Base-by-base conservation (phyloP, 768 basidiomycete genomes). In the Tricholoma bakamatsutake region DNA sequence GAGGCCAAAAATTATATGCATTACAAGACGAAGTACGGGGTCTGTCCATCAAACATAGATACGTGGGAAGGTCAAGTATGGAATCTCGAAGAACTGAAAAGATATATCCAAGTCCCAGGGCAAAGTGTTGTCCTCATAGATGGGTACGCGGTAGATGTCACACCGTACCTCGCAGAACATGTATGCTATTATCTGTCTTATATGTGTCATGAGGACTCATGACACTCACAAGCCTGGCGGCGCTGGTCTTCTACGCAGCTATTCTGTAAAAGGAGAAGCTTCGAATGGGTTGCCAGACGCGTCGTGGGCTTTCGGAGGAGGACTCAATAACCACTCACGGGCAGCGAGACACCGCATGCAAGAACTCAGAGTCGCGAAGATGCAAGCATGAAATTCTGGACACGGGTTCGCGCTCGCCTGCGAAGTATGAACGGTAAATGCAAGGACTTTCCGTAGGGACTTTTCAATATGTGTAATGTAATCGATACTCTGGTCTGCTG, bases 281-380 rank as follows among this genome's bases (percentile, higher is more conserved):
- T 6, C 42, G 57, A 60, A 50, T 37, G 17, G 34, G 2, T 67
- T 72, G 68, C 69, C 67, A 54, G 76, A 84, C 47, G 83, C 84
- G 0, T 77, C 77, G 5, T 80, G 80, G 76, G 84, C 87, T 0
- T 90, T 87, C 70, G 74, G 78, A 54, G 87, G 87, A 13, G 87
- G 87, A 12, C 69, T 88, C 62, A 92, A 90, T 63, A 82, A 82
- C 54, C 88, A 90, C 61, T 83, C 84, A 12, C 73, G 78, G n/a
- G 77, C 78, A 3, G 83, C 84, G 12, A 73, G 68, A 58, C 71
- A 69, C 60, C 69, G 75, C 43, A 74, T 85, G 76, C 59, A 62
- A n/a, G 71, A 78, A 47, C 62, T 84, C 37, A 69, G 77, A 51
- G 61, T 85, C 10, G 84, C 83, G 17, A 76, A 66, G 53, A 51